Base-by-base conservation (phyloP, 257 asterid genomes). In the Plectranthus barbatus region DNA sequence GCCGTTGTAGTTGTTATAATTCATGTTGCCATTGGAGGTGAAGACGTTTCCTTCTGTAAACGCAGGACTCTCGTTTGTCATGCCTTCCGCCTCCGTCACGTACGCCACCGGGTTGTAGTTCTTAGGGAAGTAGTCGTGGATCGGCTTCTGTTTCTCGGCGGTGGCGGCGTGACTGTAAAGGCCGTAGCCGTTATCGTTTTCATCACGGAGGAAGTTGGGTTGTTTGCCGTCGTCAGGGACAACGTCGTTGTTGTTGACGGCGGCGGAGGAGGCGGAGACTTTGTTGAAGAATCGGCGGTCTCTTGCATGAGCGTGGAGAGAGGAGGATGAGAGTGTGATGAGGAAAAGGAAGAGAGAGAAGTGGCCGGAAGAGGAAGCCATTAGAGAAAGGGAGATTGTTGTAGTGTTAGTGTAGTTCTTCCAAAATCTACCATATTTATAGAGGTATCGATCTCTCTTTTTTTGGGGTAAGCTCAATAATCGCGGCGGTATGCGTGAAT, bases 71-170 rank as follows among this genome's bases (percentile, higher is more conserved):
- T n/a, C n/a, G n/a, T n/a, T n/a, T n/a, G n/a, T n/a, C n/a, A n/a
- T 66, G 40, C 70, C 74, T 26, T 76, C 86, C 0, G 86, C 77
- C 26, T 64, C 73, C 19, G 88, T 84, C 46, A 82, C 85, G 62
- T 85, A 85, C 19, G 90, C 69, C 17, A 67, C 84, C 4, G 88
- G 80, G 77, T 86, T 84, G 84, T 88, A 88, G 72, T 88, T 88
- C 72, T 77, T 84, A 59, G 96, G 90, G 18, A 80, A 84, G 68
- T 76, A 70, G 9, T 79, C 72, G 71, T 64, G 55, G 48, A 34
- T 40, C n/a, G 70, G 67, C 2, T 39, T 70, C 20, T 34, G 9
- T 0, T 4, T 7, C 31, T 23, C 3, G 50, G 70, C 33, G 75
- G 89, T 55, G 70, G 82, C 20, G 74, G 89, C 17, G 26, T 73